phyloP scores from a whole-genome alignment of 805 yeast species.

The Kodamaea lidongshanica region DNA sequence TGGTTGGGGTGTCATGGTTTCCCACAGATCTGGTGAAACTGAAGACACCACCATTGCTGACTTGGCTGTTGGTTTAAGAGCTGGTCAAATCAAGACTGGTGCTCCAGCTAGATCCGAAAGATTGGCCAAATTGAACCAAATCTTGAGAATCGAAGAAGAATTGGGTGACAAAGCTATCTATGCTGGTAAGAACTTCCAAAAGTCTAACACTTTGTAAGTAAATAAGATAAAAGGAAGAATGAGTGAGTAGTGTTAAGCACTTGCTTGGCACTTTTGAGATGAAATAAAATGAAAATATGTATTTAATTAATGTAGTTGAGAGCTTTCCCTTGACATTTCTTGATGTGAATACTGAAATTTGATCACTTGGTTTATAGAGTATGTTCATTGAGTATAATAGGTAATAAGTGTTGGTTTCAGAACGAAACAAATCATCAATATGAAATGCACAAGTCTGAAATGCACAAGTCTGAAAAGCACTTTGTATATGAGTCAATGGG shows the following conservation, averaged over 20 bases:
- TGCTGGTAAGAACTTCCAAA: conserved; percentile 91
- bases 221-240: background rate
- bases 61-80: conserved; percentile 93
- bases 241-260: too few species aligned
- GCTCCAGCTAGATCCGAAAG: conserved; percentile 99
- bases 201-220: conserved; percentile 34
- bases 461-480: too few species aligned
- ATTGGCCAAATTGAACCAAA: conserved; percentile 98
- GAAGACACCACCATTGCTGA: conserved; percentile 99
- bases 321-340: background rate
- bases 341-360: background rate
- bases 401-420: conserved; percentile 5
- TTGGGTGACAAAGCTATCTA: conserved; percentile 95
- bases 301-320: too few species aligned
- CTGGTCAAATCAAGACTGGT: conserved; percentile 99
- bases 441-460: too few species aligned
- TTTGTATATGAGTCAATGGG: background rate
- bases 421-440: too few species aligned
- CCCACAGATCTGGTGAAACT: conserved; percentile 99
- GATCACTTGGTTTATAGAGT: background rate
- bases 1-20: conserved; percentile 99
- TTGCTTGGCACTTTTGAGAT: too few species aligned
- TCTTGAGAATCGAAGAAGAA: conserved; percentile 97
- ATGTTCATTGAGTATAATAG: conserved; percentile 8
- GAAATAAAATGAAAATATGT: background rate